Evolutionary conservation across 768 basidiomycete species (phyloP).

Genomic region (Kwoniella dendrophila): DNA sequence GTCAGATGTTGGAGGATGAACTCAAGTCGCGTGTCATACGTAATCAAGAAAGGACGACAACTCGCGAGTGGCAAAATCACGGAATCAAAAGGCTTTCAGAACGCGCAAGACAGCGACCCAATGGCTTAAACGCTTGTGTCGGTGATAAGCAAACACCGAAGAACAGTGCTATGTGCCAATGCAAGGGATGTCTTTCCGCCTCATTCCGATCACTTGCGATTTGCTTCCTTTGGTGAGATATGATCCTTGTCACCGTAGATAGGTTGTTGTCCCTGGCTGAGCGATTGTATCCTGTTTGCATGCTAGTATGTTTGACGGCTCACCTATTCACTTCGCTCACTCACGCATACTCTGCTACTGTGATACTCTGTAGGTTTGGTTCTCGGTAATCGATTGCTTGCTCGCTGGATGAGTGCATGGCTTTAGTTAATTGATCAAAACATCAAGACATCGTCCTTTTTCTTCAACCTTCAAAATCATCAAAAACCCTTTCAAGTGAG

Average conservation of each 20-base stretch:
- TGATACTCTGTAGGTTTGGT: not conserved
- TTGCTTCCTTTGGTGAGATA: not conserved
- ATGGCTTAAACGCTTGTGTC: not conserved
- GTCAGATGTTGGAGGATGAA: too few relatives aligned
- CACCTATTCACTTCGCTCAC: not conserved
- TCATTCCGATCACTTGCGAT: not conserved
- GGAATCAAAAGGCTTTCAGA: not conserved
- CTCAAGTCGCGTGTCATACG: constrained; percentile 16
- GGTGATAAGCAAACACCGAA: constrained; percentile 19
- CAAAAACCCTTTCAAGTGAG: constrained; percentile 28
- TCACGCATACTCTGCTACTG: not conserved
- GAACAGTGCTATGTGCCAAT: not conserved
- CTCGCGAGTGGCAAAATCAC: constrained; percentile 15
- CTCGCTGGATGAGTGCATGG: constrained; percentile 1
- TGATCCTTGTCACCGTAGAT: not conserved
- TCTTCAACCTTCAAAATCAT: constrained; percentile 26
- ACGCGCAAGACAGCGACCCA: not conserved
- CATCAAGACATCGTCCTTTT: not conserved
- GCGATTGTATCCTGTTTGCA: too few relatives aligned
- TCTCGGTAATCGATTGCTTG: not conserved
- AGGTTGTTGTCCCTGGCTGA: not conserved
- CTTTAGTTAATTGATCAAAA: constrained; percentile 10
- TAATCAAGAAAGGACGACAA: not conserved
- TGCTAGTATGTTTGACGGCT: too few relatives aligned
- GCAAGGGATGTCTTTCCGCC: not conserved